Evolutionary conservation across 2,329 filamentous ascomycete species (phyloP), one percentile per base, ranked within the genome.

Genomic region (Verticillium tricorpus): DNA sequence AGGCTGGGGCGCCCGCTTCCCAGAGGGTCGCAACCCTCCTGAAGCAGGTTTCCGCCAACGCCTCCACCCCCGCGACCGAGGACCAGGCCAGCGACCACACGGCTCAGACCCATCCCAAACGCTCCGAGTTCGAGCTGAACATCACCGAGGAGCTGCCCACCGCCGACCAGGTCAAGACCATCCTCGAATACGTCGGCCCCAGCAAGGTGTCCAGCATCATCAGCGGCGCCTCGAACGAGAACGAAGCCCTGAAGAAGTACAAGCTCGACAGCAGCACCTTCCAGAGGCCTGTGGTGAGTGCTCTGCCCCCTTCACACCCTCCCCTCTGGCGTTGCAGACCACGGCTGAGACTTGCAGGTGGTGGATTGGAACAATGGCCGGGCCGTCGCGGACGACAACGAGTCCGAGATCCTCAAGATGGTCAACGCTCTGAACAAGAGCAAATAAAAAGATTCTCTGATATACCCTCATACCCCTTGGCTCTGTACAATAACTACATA

Each of bases 311-410:
- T 31, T 14, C 32, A 19, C 25, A 31, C 14, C 25, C 1, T 28
- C 28, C 28, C 28, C 28, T 28, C 1, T 5, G 28, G 5, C 17
- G 17, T 3, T 11, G 7, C 45, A 11, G 19, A 50, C 45, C 19
- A 14, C 5, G 19, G 25, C 63, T 66, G 58, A 66, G 40, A 37
- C 45, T 25, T 39, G 32, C 65, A 82, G 84, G 78, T 89, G 62
- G 94, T 98, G 59, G 94, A 98, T 74, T 98, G 95, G 95, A 92
- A 90, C 73, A 93, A 94, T 74, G 95, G 93, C 66, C 90, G 87
- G 74, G 94, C 89, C 56, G 81, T 90, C 78, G 80, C 86, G 31
- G 91, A 92, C 22, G 91, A 91, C 58, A 88, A 90, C 66, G 89
- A 97, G 79, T 96, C 92, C 17, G 90, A 94, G 78, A 97, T 98